Evolutionary conservation across 495 filamentous ascomycete genomes (phyloP), one percentile per base, ranked within the genome.

Genomic region (Geopyxis carbonaria): DNA sequence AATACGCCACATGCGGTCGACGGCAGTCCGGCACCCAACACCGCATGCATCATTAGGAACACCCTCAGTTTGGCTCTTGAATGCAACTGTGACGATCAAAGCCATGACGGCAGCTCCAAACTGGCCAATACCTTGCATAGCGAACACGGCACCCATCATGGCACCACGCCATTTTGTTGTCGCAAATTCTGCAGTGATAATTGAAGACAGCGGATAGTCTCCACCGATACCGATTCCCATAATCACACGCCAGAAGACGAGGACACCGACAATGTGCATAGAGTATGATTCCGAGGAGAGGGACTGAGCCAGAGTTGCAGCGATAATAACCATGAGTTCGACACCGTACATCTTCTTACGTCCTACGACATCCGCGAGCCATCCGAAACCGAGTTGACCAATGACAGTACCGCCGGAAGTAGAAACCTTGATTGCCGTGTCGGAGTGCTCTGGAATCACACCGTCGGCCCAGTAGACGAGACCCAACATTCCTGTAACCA

Each of bases 161-260:
- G 75, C 78, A 35, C 82, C 82, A 39, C 82, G 67, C 76, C 78
- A 82, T 55, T 81, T 77, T 33, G 79, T 86, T 3, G 77, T 82
- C 15, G 80, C 80, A 55, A 83, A 85, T 57, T 70, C 80, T 2
- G 80, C 78, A 9, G 78, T 86, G 45, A 91, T 93, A 53, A 91
- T 77, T 11, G 76, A 76, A 14, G 75, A 80, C 11, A 93, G 66
- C 0, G 84, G 85, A 51, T 87, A 89, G 57, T 91, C 85, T 45
- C 81, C 80, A 29, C 37, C 82, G 34, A 87, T 86, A 30, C 82
- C 81, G 20, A 83, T 64, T 24, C 78, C 77, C 75, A 87, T 84
- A 5, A 92, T 53, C 0, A 91, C 71, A 58, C 84, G 75, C 84
- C 84, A 93, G 67, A 92, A 93, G 55, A 86, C 72, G 31, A 91